These are phyloP conservation scores for Styphnolobium japonicum DNA, from an alignment of 306 rosid species.

Conservation along the genomic window DNA sequence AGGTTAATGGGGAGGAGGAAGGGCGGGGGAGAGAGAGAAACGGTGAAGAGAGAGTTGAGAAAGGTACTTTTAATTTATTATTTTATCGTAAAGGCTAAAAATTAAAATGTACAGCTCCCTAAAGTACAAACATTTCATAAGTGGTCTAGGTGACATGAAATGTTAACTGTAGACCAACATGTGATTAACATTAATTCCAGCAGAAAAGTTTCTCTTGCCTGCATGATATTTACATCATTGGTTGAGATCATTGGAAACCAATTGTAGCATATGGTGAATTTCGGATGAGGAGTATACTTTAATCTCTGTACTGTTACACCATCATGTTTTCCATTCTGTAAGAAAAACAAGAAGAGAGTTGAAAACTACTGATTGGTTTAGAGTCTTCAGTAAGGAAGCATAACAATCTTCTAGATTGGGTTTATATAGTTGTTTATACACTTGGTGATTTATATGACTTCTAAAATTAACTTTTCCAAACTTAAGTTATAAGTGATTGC, in stretches of 20 bases:
- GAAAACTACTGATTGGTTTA: not conserved
- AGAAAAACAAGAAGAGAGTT: not conserved
- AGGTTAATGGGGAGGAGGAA: no score
- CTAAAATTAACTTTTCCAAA: not conserved
- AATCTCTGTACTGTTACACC: not conserved
- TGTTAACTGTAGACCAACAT: not conserved
- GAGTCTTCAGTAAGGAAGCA: not conserved
- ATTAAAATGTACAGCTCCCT: not conserved
- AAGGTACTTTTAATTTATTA: no score
- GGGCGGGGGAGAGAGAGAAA: no score
- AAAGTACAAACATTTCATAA: not conserved
- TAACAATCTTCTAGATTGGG: not conserved
- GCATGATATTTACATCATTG: not conserved
- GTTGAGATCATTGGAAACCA: not conserved
- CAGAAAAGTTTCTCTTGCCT: not conserved
- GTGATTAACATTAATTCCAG: not conserved
- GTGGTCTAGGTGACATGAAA: not conserved
- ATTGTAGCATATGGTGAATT: not conserved
- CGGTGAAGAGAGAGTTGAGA: no score
- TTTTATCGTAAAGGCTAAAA: no score
- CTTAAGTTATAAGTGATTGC: not conserved
- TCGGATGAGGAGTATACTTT: not conserved
- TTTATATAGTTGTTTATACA: not conserved
- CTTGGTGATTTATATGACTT: not conserved
- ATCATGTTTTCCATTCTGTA: not conserved